Evolutionary conservation across 1,284 basidiomycete species (phyloP), one percentile per base, ranked within the genome.

Genomic region (Malassezia sympodialis): DNA sequence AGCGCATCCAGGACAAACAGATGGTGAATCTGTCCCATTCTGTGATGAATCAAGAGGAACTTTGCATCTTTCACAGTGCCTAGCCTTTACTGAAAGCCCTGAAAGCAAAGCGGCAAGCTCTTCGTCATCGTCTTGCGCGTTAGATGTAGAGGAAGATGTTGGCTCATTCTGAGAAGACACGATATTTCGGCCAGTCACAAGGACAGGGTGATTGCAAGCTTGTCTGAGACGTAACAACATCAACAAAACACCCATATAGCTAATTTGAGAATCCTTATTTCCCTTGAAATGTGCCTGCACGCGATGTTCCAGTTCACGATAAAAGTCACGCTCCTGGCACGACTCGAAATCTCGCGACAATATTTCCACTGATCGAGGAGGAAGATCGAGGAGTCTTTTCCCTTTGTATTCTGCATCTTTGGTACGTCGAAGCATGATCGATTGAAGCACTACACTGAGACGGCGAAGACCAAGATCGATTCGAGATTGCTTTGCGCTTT

Each of bases 371-470:
- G 76, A 80, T 6, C 90, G 82, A 24, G 79, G 80, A 0, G 93
- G 94, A 1, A 98, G 80, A 28, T 85, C 80, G 39, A 98, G 79
- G n/a, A 98, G 79, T 0, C 83, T 82, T 64, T 89, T 87, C 14
- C 93, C 93, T n/a, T 61, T 53, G 17, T 66, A 63, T 58, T 83
- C 72, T 15, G 89, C 75, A 37, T 85, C 83, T 76, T 98, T 98
- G 3, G 82, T 85, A 1, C 93, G 83, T 6, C 93, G 82, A 17
- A 96, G 82, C 90, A 98, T 94, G 65, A 93, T 80, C 2, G 85
- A 82, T 63, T 85, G 84, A 5, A 96, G 78, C 2, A 96, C 83
- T 37, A 87, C 82, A 82, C 88, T 73, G 4, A 68, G 65, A 2
- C 69, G 66, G 51, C 68, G 69, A 64, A 73, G 63, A 14, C 67